Percentiles rank a stretch among this genome's conserved stretches.
These are phyloP conservation scores for Ceratocystis papillata DNA, from an alignment of 2,329 filamentous ascomycete genomes.

Conservation along the genomic window DNA sequence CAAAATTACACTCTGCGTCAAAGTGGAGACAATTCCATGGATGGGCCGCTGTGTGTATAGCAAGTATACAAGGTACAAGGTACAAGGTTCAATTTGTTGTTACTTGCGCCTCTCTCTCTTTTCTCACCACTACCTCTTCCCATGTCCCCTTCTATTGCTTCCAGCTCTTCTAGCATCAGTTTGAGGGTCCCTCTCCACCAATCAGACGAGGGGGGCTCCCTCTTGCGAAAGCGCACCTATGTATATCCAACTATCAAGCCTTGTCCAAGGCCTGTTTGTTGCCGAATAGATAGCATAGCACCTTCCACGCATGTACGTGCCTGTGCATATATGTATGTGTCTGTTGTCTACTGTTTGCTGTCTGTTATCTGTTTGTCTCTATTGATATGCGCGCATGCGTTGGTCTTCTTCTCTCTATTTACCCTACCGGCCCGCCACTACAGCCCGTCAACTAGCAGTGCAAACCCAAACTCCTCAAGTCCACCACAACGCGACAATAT, in stretches of 20 bases:
- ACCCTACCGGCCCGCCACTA: not conserved
- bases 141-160: too few relatives aligned
- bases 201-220: too few relatives aligned
- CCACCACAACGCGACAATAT: too few relatives aligned
- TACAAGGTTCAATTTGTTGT: not conserved
- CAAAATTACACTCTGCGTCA: slow-evolving; percentile 11
- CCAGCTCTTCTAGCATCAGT: too few relatives aligned
- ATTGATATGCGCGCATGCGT: not conserved
- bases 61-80: not conserved
- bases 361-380: not conserved
- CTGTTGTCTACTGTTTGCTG: not conserved
- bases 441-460: not conserved
- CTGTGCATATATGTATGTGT: not conserved
- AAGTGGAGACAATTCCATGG: not conserved
- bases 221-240: too few relatives aligned
- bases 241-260: too few relatives aligned
- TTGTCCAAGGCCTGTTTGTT: too few relatives aligned
- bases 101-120: not conserved
- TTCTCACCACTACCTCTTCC: too few relatives aligned
- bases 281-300: too few relatives aligned
- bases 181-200: too few relatives aligned
- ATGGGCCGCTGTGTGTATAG: not conserved
- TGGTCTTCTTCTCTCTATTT: not conserved
- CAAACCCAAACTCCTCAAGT: not conserved
- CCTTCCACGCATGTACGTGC: too few relatives aligned